phyloP scores from a whole-genome alignment of 306 rosid species.

The Lathyrus oleraceus region DNA sequence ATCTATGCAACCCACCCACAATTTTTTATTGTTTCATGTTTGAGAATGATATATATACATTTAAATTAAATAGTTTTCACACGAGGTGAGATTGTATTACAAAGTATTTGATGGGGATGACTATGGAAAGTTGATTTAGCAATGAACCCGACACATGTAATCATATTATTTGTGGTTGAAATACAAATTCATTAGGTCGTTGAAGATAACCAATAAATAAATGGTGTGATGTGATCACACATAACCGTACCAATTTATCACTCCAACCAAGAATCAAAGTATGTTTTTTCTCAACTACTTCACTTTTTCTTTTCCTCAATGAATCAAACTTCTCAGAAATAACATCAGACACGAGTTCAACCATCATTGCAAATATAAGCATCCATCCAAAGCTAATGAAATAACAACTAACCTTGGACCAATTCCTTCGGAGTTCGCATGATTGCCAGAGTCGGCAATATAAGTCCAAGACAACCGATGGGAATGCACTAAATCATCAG shows the following conservation, averaged over 20 bases:
- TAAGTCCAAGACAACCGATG: constrained; percentile 93
- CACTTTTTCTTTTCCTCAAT: constrained; percentile 87
- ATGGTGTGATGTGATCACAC: constrained; percentile 20
- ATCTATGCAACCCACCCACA: too few species aligned
- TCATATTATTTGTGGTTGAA: constrained; percentile 20
- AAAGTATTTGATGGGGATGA: too few species aligned
- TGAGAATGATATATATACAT: too few species aligned
- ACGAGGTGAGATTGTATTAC: too few species aligned
- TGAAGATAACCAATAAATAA: constrained; percentile 14
- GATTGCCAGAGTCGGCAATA: constrained; percentile 90
- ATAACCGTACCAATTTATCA: constrained; percentile 68
- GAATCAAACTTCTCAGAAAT: constrained; percentile 91
- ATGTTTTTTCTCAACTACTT: constrained; percentile 85
- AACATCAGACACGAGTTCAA: constrained; percentile 89
- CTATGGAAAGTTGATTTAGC: constrained; percentile 84
- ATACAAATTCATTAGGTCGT: too few species aligned
- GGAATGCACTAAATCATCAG: constrained; percentile 64
- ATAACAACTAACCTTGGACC: constrained; percentile 79
- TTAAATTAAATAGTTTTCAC: too few species aligned
- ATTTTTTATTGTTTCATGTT: too few species aligned
- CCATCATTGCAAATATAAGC: constrained; percentile 98
- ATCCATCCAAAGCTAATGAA: constrained; percentile 93
- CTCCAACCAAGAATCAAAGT: constrained; percentile 97
- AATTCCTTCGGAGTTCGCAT: constrained; percentile 66
- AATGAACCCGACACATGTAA: constrained; percentile 68